Evolutionary conservation across 2,329 filamentous ascomycete genomes (phyloP).

Genomic region (Bipolaris bicolor): DNA sequence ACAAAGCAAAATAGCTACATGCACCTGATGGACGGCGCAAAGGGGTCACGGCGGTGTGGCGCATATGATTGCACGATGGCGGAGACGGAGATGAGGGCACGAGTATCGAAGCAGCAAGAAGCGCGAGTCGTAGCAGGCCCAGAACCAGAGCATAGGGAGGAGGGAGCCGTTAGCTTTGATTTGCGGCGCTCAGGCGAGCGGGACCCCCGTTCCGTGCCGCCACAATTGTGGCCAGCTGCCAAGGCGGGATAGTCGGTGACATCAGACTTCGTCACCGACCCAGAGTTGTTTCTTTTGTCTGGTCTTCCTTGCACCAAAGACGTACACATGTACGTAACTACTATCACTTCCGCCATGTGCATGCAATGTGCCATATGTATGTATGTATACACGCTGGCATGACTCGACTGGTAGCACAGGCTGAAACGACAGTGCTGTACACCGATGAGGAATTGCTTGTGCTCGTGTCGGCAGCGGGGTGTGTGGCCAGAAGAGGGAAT

Average conservation of each 20-base stretch:
- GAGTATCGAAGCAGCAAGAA: slow-evolving; percentile 10
- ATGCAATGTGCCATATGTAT: not conserved
- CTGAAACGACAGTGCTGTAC: slow-evolving; percentile 3
- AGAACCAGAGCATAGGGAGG: slow-evolving; percentile 23
- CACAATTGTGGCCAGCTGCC: slow-evolving; percentile 3
- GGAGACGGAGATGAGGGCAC: slow-evolving; percentile 5
- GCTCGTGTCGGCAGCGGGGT: slow-evolving; percentile 6
- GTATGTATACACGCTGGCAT: not conserved
- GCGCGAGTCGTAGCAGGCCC: not conserved
- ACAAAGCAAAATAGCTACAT: too few species aligned
- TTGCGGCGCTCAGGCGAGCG: not conserved
- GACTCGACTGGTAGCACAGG: slow-evolving; percentile 7
- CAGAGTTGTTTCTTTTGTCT: slow-evolving; percentile 10
- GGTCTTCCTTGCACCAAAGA: not conserved
- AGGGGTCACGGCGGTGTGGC: not conserved
- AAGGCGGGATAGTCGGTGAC: slow-evolving; percentile 17
- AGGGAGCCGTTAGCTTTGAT: slow-evolving; percentile 12
- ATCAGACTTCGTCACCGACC: slow-evolving; percentile 26
- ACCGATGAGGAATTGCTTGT: slow-evolving; percentile 7
- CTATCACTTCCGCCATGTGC: not conserved
- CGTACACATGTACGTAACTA: not conserved
- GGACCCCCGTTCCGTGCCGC: slow-evolving; percentile 15
- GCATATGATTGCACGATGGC: slow-evolving; percentile 17
- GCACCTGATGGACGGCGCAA: not conserved
- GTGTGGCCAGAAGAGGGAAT: not conserved